phyloP scores from a whole-genome alignment of 306 rosid genomes.

The Leucaena leucocephala region DNA sequence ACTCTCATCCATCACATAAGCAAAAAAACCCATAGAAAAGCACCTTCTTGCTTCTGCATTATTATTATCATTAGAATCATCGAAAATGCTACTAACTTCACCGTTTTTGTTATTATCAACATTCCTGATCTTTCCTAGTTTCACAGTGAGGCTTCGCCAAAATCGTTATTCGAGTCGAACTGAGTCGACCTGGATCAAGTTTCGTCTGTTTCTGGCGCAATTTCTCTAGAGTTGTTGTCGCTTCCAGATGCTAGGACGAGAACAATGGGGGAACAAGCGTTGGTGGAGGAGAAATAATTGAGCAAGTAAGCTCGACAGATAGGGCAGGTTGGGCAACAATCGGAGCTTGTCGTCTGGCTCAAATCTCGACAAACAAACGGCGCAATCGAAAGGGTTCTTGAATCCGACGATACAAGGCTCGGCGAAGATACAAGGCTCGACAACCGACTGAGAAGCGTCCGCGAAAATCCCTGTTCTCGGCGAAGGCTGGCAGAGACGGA shows the following conservation, averaged over 20 bases:
- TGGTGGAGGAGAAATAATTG: conserved; percentile 57
- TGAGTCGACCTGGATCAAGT: conserved; percentile 50
- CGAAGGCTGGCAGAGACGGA: too few species aligned
- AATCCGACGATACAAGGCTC: conserved; percentile 54
- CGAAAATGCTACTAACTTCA: conserved; percentile 37
- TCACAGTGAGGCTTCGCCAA: conserved; percentile 64
- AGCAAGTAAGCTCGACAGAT: conserved; percentile 77
- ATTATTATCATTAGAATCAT: not conserved
- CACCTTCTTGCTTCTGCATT: conserved; percentile 37
- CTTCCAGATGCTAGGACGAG: conserved; percentile 88
- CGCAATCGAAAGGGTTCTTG: conserved; percentile 90
- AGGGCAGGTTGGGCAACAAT: conserved; percentile 88
- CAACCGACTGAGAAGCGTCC: too few species aligned
- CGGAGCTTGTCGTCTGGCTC: conserved; percentile 85
- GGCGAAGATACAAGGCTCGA: conserved; percentile 46
- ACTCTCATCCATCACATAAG: conserved; percentile 65
- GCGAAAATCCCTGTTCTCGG: too few species aligned
- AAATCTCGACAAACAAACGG: conserved; percentile 90
- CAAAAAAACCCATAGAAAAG: conserved; percentile 71
- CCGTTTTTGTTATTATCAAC: conserved; percentile 44
- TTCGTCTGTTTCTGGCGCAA: conserved; percentile 58
- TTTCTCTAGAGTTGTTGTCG: conserved; percentile 74
- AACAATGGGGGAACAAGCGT: conserved; percentile 57
- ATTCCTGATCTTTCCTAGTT: conserved; percentile 84
- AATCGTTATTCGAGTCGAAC: conserved; percentile 45